These are phyloP conservation scores for Beverwykella pulmonaria DNA, from an alignment of 495 filamentous ascomycete species.

Conservation along the genomic window DNA sequence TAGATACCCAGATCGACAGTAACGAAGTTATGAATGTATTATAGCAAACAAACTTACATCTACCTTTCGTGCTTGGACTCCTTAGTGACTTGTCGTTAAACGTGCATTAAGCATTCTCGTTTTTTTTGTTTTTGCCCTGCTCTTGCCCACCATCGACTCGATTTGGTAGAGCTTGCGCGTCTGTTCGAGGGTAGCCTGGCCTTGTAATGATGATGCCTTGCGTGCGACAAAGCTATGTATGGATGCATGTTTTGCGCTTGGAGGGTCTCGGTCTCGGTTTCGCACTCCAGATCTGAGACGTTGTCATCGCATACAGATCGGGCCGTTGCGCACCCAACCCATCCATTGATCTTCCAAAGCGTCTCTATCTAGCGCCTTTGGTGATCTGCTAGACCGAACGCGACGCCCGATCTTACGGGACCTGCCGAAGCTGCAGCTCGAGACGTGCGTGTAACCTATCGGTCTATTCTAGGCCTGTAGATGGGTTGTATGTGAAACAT, in stretches of 20 bases:
- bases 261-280: background rate
- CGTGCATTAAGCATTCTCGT: no score
- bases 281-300: background rate
- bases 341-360: background rate
- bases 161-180: background rate
- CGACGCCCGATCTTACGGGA: background rate
- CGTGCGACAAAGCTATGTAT: no score
- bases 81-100: no score
- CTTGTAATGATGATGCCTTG: background rate
- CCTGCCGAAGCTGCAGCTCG: background rate
- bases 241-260: background rate
- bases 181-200: background rate
- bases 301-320: background rate
- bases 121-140: background rate
- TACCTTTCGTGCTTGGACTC: background rate
- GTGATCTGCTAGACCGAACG: no score
- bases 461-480: background rate
- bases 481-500: background rate
- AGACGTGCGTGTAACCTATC: background rate
- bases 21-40: background rate
- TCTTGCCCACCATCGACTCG: background rate
- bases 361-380: background rate
- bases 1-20: conserved; percentile 1
- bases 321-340: background rate
- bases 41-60: background rate